Conservation (phyloP, 768 basidiomycete species). For the Termitomyces sp. region DNA sequence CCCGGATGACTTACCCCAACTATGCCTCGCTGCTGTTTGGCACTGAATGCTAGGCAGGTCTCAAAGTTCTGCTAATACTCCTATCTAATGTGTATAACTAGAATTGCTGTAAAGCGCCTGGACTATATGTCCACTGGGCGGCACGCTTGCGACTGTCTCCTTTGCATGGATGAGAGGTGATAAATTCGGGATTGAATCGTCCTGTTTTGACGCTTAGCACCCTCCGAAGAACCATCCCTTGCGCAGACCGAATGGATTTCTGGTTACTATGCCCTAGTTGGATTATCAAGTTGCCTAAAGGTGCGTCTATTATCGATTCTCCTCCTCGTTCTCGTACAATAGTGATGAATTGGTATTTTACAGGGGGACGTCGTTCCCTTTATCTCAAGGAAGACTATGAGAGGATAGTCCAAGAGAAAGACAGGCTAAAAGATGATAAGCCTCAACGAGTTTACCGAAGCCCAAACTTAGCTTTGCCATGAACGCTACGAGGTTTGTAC, state of each 20-base stretch:
- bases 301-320: neutral
- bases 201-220: neutral
- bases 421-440: neutral
- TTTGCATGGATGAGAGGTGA: neutral
- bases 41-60: slow-evolving; percentile 27
- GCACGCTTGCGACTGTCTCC: slow-evolving; percentile 14
- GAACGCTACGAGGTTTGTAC: neutral
- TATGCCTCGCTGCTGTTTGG: slow-evolving; percentile 35
- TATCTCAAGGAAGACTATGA: neutral
- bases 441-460: neutral
- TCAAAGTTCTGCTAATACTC: neutral
- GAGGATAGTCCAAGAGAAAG: neutral
- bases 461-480: neutral
- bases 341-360: neutral
- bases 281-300: neutral
- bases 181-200: neutral
- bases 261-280: neutral
- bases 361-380: neutral
- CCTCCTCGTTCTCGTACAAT: neutral
- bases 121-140: slow-evolving; percentile 13
- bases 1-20: slow-evolving; percentile 24
- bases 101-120: neutral
- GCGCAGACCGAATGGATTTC: neutral
- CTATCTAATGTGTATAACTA: neutral
- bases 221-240: neutral